Conservation (phyloP, 441 rosid species). For the Populus hybrid region DNA sequence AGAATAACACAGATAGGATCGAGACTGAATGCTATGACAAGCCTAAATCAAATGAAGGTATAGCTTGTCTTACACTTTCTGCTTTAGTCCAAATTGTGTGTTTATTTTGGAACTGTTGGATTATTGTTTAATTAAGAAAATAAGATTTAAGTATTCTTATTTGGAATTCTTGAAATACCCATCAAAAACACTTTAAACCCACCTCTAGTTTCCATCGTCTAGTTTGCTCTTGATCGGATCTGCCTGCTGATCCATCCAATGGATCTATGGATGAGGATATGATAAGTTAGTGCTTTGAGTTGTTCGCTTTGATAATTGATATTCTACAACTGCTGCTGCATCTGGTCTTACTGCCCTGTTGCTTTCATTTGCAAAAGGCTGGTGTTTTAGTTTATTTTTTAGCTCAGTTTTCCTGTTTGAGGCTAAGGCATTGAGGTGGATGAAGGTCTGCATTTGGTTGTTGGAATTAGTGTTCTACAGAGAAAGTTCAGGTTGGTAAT, state of each 20-base stretch:
- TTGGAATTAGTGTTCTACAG: neutral
- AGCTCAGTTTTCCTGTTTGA: neutral
- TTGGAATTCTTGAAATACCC: neutral
- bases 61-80: neutral
- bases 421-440: neutral
- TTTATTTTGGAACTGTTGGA: neutral
- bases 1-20: conserved; percentile 1
- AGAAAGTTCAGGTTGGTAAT: neutral
- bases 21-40: conserved; percentile 19
- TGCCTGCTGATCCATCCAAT: too few species aligned
- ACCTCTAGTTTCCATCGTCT: neutral
- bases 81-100: neutral
- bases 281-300: too few species aligned
- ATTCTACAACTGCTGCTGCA: neutral
- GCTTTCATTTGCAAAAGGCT: neutral
- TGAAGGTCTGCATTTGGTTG: neutral
- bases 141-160: neutral
- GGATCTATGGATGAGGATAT: too few species aligned
- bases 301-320: neutral
- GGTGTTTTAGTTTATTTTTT: neutral
- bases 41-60: conserved; percentile 12
- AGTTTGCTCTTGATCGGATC: neutral
- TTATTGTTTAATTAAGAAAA: neutral
- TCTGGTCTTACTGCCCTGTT: neutral
- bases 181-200: neutral